Evolutionary conservation across 2,329 filamentous ascomycete species (phyloP).

Genomic region (Geosmithia morbida): DNA sequence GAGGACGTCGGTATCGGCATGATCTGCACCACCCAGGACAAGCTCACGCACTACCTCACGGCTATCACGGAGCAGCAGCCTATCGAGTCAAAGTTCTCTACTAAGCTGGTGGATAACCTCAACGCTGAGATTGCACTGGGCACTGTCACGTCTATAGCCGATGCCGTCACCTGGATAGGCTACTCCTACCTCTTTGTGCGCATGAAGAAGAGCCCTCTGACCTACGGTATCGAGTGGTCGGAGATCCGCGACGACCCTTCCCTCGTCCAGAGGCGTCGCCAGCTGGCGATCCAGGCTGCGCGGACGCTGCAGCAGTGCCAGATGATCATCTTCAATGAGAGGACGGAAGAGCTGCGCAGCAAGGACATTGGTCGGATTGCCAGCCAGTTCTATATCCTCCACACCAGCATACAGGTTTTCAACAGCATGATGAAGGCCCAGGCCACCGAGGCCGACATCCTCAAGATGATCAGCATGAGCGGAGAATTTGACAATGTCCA

Average conservation of each 20-base stretch:
- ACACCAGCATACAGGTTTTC: slow-evolving; percentile 90
- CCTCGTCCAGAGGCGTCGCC: slow-evolving; percentile 70
- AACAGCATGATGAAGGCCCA: slow-evolving; percentile 84
- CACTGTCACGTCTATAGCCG: slow-evolving; percentile 85
- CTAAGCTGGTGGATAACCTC: slow-evolving; percentile 87
- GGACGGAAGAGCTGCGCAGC: slow-evolving; percentile 78
- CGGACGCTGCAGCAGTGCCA: slow-evolving; percentile 79
- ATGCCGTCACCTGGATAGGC: slow-evolving; percentile 93
- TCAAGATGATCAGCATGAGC: slow-evolving; percentile 95
- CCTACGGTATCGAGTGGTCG: slow-evolving; percentile 90
- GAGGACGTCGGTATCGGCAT: slow-evolving; percentile 96
- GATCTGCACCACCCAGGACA: slow-evolving; percentile 94
- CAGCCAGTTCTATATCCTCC: slow-evolving; percentile 91
- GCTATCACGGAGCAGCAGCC: slow-evolving; percentile 93
- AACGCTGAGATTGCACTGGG: slow-evolving; percentile 91
- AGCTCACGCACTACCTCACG: slow-evolving; percentile 76
- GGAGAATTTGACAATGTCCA: slow-evolving; percentile 97
- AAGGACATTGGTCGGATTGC: slow-evolving; percentile 96
- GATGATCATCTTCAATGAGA: slow-evolving; percentile 98
- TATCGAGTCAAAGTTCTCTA: slow-evolving; percentile 92
- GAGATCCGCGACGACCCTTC: slow-evolving; percentile 81
- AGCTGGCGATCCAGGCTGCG: slow-evolving; percentile 80
- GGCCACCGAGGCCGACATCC: slow-evolving; percentile 77
- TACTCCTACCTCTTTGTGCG: slow-evolving; percentile 97
- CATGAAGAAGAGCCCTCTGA: slow-evolving; percentile 83